A percentile compares a stretch with the other conserved stretches of the same genome.
These are phyloP conservation scores for Hypoxylon sp. DNA, from an alignment of 2,329 filamentous ascomycete genomes.

Conservation along the genomic window DNA sequence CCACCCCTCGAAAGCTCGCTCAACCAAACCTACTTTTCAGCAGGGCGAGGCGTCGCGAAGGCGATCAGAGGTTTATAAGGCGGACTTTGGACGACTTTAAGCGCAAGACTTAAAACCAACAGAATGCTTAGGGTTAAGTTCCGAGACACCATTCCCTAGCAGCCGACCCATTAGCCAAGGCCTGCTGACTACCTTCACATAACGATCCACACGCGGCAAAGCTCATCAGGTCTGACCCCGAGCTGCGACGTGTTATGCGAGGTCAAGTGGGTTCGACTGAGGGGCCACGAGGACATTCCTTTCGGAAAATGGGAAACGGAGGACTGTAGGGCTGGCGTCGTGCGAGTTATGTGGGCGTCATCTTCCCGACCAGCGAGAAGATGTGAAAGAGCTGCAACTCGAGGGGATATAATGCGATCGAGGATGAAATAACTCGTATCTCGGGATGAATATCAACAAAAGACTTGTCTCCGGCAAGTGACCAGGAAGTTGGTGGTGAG, in stretches of 20 bases:
- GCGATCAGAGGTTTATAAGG: slow-evolving; percentile 69
- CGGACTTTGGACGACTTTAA: slow-evolving; percentile 74
- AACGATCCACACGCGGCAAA: slow-evolving; percentile 62
- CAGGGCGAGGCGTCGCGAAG: slow-evolving; percentile 56
- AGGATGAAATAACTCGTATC: slow-evolving; percentile 49
- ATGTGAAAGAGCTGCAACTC: slow-evolving; percentile 60
- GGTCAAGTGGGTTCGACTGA: slow-evolving; percentile 49
- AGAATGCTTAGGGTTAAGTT: slow-evolving; percentile 95
- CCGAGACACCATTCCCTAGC: slow-evolving; percentile 74
- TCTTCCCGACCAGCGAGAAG: slow-evolving; percentile 47
- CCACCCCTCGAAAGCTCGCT: slow-evolving; percentile 57
- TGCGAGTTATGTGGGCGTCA: slow-evolving; percentile 65
- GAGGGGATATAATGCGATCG: slow-evolving; percentile 43
- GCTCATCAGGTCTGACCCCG: slow-evolving; percentile 68
- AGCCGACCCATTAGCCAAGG: slow-evolving; percentile 54
- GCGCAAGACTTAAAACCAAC: slow-evolving; percentile 82
- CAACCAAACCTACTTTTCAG: slow-evolving; percentile 64
- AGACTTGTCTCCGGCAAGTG: slow-evolving; percentile 49
- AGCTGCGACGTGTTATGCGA: slow-evolving; percentile 67
- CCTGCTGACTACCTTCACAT: slow-evolving; percentile 58
- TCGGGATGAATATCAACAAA: slow-evolving; percentile 48
- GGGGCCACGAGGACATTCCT: slow-evolving; percentile 70
- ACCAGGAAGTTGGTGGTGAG: slow-evolving; percentile 41
- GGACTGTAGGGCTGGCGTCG: slow-evolving; percentile 83
- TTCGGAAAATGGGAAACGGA: slow-evolving; percentile 78